phyloP scores from a whole-genome alignment of 1,284 basidiomycete species.

The Wolfiporia cocos region DNA sequence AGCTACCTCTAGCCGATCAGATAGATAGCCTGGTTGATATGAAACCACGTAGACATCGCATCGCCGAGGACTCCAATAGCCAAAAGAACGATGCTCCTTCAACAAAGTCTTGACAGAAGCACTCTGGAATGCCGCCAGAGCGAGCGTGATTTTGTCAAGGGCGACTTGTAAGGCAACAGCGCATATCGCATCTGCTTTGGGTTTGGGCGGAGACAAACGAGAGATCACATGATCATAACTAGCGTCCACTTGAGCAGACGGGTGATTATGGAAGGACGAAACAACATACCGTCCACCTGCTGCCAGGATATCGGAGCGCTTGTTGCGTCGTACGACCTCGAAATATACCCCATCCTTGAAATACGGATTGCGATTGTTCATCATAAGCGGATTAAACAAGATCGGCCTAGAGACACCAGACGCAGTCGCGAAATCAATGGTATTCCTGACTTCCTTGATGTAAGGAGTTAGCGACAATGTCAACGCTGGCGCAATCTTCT shows the following conservation, averaged over 20 bases:
- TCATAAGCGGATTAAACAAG: slow-evolving; percentile 68
- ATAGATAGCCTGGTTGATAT: slow-evolving; percentile 68
- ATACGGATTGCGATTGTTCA: slow-evolving; percentile 51
- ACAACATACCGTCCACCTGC: slow-evolving; percentile 66
- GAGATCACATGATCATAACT: slow-evolving; percentile 76
- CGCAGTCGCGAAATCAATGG: slow-evolving; percentile 53
- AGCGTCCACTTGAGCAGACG: slow-evolving; percentile 1
- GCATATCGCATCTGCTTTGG: slow-evolving; percentile 46
- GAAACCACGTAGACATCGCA: slow-evolving; percentile 85
- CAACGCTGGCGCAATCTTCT: slow-evolving; percentile 54
- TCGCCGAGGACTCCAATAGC: slow-evolving; percentile 80
- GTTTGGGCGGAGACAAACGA: slow-evolving; percentile 52
- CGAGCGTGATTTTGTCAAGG: slow-evolving; percentile 72
- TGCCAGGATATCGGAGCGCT: slow-evolving; percentile 69
- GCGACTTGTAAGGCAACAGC: slow-evolving; percentile 77
- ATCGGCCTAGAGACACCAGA: slow-evolving; percentile 62
- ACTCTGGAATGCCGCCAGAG: slow-evolving; percentile 68
- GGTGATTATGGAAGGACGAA: neutral
- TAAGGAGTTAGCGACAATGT: slow-evolving; percentile 39
- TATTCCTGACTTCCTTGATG: slow-evolving; percentile 58
- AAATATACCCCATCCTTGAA: slow-evolving; percentile 75
- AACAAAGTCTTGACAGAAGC: slow-evolving; percentile 62
- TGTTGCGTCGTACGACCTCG: slow-evolving; percentile 65
- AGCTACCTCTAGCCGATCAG: slow-evolving; percentile 75
- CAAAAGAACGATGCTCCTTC: slow-evolving; percentile 79